These are phyloP conservation scores for Eimeria maxima DNA, from an alignment of 169 alveolate species.

Conservation along the genomic window DNA sequence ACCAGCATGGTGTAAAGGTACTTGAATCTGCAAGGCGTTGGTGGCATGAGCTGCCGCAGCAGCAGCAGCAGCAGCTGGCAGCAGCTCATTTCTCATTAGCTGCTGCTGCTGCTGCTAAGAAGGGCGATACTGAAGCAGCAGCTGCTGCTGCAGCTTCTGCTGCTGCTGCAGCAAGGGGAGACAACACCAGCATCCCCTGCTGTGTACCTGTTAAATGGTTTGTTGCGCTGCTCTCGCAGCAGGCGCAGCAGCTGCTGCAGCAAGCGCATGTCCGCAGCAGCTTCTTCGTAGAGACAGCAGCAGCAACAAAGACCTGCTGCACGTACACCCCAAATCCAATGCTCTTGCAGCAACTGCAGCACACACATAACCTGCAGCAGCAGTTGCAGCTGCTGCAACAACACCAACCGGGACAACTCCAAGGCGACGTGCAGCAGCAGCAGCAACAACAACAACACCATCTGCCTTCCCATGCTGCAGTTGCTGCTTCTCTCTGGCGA, in stretches of 20 bases:
- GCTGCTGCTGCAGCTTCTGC: constrained; percentile 3
- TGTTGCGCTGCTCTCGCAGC: not conserved
- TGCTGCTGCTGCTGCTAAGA: constrained; percentile 8
- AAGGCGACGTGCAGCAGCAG: not conserved
- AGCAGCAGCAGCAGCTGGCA: constrained; percentile 46
- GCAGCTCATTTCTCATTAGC: not conserved
- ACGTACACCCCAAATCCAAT: constrained; percentile 31
- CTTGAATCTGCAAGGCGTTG: constrained; percentile 29
- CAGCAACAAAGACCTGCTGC: constrained; percentile 26
- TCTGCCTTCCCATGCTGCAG: constrained; percentile 45
- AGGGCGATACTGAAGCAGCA: constrained; percentile 12
- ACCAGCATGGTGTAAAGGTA: constrained; percentile 40
- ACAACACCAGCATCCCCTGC: constrained; percentile 45
- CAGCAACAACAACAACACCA: constrained; percentile 11
- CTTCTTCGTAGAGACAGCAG: constrained; percentile 36
- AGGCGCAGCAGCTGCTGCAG: constrained; percentile 61
- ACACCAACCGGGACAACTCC: not conserved
- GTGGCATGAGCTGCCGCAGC: constrained; percentile 22
- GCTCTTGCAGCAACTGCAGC: constrained; percentile 5
- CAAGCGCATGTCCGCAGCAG: constrained; percentile 7
- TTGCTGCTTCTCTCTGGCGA: constrained; percentile 33
- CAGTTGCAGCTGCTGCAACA: constrained; percentile 18
- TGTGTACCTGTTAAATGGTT: constrained; percentile 29
- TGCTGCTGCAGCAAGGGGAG: constrained; percentile 31
- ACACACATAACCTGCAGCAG: not conserved